Percentiles rank a stretch among this genome's conserved stretches.
Evolutionary conservation across 257 asterid species (phyloP).

Genomic region (Solanum clarkiae): DNA sequence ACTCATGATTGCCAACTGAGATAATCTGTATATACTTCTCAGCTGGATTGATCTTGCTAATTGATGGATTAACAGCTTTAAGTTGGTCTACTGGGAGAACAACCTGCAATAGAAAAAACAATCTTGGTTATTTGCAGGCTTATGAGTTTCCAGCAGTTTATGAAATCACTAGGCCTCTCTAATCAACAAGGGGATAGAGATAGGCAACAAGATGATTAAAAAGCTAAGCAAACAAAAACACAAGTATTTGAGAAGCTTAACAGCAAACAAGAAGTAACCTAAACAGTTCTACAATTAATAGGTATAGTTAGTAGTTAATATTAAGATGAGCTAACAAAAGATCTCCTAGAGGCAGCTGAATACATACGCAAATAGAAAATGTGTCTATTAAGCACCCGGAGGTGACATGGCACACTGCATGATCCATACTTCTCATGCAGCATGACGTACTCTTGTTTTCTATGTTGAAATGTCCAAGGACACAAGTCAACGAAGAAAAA

Average conservation of each 20-base stretch:
- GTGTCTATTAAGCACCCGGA: neutral
- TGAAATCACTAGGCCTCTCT: neutral
- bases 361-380: neutral
- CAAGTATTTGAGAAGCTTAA: too few species aligned
- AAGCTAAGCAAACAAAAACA: neutral
- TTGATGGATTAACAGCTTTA: conserved; percentile 63
- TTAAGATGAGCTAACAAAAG: neutral
- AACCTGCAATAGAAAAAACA: conserved; percentile 29
- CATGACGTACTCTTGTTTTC: neutral
- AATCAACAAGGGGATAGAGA: neutral
- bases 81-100: conserved; percentile 64
- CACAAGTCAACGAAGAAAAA: neutral
- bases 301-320: neutral
- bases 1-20: conserved; percentile 78
- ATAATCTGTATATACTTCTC: conserved; percentile 84
- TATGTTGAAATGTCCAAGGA: neutral
- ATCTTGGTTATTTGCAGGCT: neutral
- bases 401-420: neutral
- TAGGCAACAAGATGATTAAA: neutral
- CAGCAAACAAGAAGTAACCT: neutral
- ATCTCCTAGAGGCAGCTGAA: neutral
- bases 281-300: neutral
- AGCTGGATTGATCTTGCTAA: conserved; percentile 54
- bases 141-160: neutral
- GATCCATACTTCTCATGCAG: neutral